Base-by-base conservation (phyloP, 208 protist species). In the Paratrypanosoma confusum region DNA sequence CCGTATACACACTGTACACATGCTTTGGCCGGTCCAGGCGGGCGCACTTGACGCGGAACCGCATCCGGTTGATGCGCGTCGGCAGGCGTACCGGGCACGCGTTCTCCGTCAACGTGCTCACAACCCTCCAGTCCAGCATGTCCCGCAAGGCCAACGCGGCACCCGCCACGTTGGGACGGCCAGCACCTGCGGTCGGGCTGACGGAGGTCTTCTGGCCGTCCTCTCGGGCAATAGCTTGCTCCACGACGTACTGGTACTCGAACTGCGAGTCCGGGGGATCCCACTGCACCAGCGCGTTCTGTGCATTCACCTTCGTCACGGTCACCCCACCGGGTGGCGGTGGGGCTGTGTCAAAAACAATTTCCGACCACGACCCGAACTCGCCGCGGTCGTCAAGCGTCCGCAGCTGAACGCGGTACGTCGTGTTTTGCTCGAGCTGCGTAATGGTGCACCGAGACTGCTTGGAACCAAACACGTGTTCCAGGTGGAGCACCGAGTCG, bases 251-350 rank as follows among this genome's bases (percentile, higher is more conserved):
- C 41, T 65, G 63, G 60, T 93, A 93, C 34, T 44, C 33, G 10
- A 40, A 34, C 2, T 43, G 23, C 8, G 18, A 26, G 21, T 61
- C 54, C 8, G 71, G 77, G 10, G 71, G 36, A 35, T 62, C 35
- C 83, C 87, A 95, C 59, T 87, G 76, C 25, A 95, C 52, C 3
- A 74, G 55, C 50, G 76, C 77, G 46, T 68, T 81, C 48, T 89
- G 81, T 3, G 70, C 66, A 45, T 90, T 88, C 20, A 82, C 57
- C 31, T 79, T 81, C 22, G 65, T 66, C 45, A 95, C 50, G 24
- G 64, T 39, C 21, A 90, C 71, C 29, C 68, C 46, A 16, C 44
- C 44, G 4, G 87, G 87, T 3, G 87, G 60, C 14, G 53, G 14
- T 5, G 87, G 83, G n/a, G 79, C 70, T 3, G 81, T 93, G 39